These are phyloP conservation scores for Yarrowia deformans DNA, from an alignment of 805 yeast genomes.

Conservation along the genomic window DNA sequence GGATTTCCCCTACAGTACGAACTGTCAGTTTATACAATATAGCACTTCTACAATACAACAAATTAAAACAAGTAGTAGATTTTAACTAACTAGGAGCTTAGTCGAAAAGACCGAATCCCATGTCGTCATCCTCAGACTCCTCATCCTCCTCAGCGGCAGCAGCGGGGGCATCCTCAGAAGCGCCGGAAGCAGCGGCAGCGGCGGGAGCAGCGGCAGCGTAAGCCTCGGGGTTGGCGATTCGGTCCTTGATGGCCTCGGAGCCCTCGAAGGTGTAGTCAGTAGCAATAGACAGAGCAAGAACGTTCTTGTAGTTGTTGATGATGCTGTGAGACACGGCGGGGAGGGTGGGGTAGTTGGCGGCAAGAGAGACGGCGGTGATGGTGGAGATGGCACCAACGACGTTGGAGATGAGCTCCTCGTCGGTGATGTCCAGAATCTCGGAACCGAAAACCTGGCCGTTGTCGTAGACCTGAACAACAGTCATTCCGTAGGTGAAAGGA, in stretches of 20 bases:
- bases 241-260: slow-evolving; percentile 98
- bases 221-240: slow-evolving; percentile 99
- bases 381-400: slow-evolving; percentile 89
- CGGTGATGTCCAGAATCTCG: slow-evolving; percentile 96
- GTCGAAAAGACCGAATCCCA: slow-evolving; percentile 99
- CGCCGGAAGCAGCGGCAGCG: slow-evolving; percentile 78
- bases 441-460: slow-evolving; percentile 98
- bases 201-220: slow-evolving; percentile 99
- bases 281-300: slow-evolving; percentile 96
- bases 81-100: slow-evolving; percentile 54
- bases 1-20: no score
- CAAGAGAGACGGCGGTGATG: slow-evolving; percentile 96
- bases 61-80: not conserved
- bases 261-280: slow-evolving; percentile 99
- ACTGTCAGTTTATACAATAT: not conserved
- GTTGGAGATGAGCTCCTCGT: slow-evolving; percentile 92
- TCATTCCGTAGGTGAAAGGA: slow-evolving; percentile 99
- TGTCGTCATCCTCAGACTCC: slow-evolving; percentile 64
- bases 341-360: slow-evolving; percentile 98
- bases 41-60: not conserved
- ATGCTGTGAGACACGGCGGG: slow-evolving; percentile 99
- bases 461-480: slow-evolving; percentile 96
- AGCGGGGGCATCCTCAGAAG: slow-evolving; percentile 68
- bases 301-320: slow-evolving; percentile 99
- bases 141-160: slow-evolving; percentile 78